Evolutionary conservation across 2,329 filamentous ascomycete species (phyloP).

Genomic region (Botryosphaeria dothidea): DNA sequence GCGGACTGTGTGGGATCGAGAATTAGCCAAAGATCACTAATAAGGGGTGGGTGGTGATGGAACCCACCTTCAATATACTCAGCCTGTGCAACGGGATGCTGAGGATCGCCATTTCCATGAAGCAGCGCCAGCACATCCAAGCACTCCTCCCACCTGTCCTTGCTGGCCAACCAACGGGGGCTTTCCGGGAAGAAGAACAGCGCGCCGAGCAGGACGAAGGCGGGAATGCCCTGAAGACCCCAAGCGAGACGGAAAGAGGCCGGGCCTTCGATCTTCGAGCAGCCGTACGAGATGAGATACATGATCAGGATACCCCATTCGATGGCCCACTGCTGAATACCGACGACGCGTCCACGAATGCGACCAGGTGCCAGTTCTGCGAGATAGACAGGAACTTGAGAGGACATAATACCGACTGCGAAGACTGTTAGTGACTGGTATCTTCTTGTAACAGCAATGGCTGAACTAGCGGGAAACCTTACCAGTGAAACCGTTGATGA

Average conservation of each 20-base stretch:
- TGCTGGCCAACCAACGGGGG: conserved; percentile 69
- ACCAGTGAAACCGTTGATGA: conserved; percentile 42
- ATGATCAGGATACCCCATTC: conserved; percentile 42
- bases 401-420: conserved; percentile 44
- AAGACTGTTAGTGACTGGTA: not conserved
- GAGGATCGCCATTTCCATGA: conserved; percentile 58
- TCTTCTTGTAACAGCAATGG: no score
- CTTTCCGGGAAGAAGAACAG: conserved; percentile 49
- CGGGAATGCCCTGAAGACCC: conserved; percentile 46
- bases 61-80: conserved; percentile 56
- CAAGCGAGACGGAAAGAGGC: conserved; percentile 44
- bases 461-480: no score
- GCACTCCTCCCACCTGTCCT: conserved; percentile 69
- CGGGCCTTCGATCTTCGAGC: conserved; percentile 52
- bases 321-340: conserved; percentile 48
- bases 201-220: conserved; percentile 38
- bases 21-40: not conserved
- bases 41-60: not conserved
- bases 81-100: conserved; percentile 62
- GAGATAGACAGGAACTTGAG: conserved; percentile 48
- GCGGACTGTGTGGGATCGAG: not conserved
- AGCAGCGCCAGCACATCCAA: conserved; percentile 55
- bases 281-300: conserved; percentile 65
- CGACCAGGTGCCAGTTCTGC: conserved; percentile 46
- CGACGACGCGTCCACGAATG: conserved; percentile 45